phyloP scores from a whole-genome alignment of 208 protist species.

The Wallacemonas sp. region DNA sequence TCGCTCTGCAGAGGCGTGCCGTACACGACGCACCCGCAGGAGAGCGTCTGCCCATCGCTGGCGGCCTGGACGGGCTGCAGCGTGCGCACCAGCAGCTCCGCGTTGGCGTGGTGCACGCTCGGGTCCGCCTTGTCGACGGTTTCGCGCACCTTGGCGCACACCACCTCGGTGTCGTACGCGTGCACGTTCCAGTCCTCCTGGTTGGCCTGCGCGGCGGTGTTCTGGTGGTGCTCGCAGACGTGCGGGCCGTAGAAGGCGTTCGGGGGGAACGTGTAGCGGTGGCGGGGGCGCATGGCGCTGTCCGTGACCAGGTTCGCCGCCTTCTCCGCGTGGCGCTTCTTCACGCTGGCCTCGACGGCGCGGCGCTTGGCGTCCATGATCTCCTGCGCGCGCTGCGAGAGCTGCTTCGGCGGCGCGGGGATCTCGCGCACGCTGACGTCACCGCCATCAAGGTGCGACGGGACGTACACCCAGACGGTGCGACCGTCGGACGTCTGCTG shows the following conservation, averaged over 20 bases:
- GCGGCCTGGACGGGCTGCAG: constrained; percentile 52
- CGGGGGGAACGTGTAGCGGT: constrained; percentile 26
- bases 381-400: constrained; percentile 68
- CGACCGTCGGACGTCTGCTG: constrained; percentile 49
- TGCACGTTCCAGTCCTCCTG: constrained; percentile 32
- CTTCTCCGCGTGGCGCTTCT: constrained; percentile 34
- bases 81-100: constrained; percentile 43
- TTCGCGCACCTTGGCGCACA: constrained; percentile 19
- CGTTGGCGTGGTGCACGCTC: neutral
- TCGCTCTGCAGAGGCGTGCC: constrained; percentile 16
- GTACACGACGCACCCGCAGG: constrained; percentile 54
- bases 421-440: constrained; percentile 39
- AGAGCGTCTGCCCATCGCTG: constrained; percentile 3
- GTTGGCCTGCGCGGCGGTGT: constrained; percentile 13
- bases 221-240: constrained; percentile 22
- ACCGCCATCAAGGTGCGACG: constrained; percentile 26
- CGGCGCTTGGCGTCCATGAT: constrained; percentile 47
- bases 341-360: constrained; percentile 40
- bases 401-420: constrained; percentile 46
- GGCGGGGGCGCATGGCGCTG: constrained; percentile 20
- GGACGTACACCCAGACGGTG: constrained; percentile 59
- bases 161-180: constrained; percentile 33
- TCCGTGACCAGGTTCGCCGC: constrained; percentile 22
- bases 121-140: constrained; percentile 15
- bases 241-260: constrained; percentile 32